Evolutionary conservation across 2,329 filamentous ascomycete genomes (phyloP).

Genomic region (Fusarium staphyleae): DNA sequence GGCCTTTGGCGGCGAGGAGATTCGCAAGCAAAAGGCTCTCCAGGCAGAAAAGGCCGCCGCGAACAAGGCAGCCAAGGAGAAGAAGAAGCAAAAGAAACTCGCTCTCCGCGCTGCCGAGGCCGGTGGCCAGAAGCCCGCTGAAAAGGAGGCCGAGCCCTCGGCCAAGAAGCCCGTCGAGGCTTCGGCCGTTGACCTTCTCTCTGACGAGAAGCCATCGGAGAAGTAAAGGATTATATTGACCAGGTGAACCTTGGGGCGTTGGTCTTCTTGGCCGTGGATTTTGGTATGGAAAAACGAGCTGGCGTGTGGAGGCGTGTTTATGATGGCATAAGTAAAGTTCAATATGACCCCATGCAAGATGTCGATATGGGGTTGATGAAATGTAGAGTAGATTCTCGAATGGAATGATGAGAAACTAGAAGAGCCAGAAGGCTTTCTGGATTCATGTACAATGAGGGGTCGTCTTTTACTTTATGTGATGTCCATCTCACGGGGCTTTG

Average conservation of each 20-base stretch:
- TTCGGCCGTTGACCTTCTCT: slow-evolving; percentile 28
- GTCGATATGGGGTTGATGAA: slow-evolving; percentile 12
- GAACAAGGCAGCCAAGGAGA: slow-evolving; percentile 59
- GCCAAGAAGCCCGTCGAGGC: slow-evolving; percentile 31
- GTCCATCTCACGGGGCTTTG: too few relatives aligned
- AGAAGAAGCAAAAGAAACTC: slow-evolving; percentile 56
- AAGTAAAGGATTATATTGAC: slow-evolving; percentile 6
- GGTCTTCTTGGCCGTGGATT: slow-evolving; percentile 1
- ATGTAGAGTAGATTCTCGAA: slow-evolving; percentile 37
- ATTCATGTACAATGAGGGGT: slow-evolving; percentile 12
- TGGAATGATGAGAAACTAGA: slow-evolving; percentile 34
- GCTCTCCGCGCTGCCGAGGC: slow-evolving; percentile 32
- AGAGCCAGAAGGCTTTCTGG: slow-evolving; percentile 21
- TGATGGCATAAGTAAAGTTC: slow-evolving; percentile 11
- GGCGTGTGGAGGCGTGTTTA: slow-evolving; percentile 13
- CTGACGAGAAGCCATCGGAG: slow-evolving; percentile 30
- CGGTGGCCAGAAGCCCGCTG: slow-evolving; percentile 10
- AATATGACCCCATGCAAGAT: slow-evolving; percentile 16
- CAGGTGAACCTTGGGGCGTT: not conserved
- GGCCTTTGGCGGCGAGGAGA: slow-evolving; percentile 70
- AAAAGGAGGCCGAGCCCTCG: slow-evolving; percentile 22
- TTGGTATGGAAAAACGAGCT: not conserved
- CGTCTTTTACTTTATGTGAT: not conserved
- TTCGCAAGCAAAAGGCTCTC: slow-evolving; percentile 73
- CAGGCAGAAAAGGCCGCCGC: slow-evolving; percentile 58